Evolutionary conservation across 441 rosid genomes (phyloP).

Genomic region (Erodium moschatum): DNA sequence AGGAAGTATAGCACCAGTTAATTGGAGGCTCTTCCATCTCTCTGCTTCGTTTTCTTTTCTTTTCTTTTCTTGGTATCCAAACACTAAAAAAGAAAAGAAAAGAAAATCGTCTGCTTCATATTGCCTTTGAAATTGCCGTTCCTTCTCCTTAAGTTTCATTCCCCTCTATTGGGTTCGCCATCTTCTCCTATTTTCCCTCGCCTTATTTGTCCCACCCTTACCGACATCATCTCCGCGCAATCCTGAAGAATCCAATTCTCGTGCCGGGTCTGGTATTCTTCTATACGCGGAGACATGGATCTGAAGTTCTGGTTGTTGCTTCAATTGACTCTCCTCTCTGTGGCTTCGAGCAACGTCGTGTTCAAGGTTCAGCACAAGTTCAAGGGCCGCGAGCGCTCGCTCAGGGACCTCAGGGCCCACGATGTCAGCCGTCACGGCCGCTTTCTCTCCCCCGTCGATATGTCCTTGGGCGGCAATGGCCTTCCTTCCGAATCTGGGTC

Average conservation of each 20-base stretch:
- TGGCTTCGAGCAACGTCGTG: slow-evolving; percentile 37
- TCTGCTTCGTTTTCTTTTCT: neutral
- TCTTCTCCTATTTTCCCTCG: no score
- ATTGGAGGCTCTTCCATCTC: neutral
- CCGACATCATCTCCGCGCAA: neutral
- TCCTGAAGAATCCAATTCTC: neutral
- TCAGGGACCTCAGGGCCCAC: slow-evolving; percentile 52
- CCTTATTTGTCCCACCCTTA: neutral
- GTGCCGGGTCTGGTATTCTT: no score
- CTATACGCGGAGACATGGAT: neutral
- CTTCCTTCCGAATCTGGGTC: slow-evolving; percentile 65
- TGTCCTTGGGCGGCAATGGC: slow-evolving; percentile 76
- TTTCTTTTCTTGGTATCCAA: no score
- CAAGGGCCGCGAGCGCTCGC: slow-evolving; percentile 37
- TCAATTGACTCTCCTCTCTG: slow-evolving; percentile 15
- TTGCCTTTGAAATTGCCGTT: neutral
- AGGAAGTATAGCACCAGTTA: neutral
- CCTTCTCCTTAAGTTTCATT: neutral
- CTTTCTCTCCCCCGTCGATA: slow-evolving; percentile 49
- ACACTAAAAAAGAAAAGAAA: neutral
- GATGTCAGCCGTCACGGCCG: slow-evolving; percentile 64
- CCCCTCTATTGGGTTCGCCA: neutral
- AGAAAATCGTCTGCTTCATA: neutral
- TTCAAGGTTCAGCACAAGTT: slow-evolving; percentile 55
- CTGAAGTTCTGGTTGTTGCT: slow-evolving; percentile 15